Conservation (phyloP, 2,329 filamentous ascomycete genomes). For the Cercospora citrullina region DNA sequence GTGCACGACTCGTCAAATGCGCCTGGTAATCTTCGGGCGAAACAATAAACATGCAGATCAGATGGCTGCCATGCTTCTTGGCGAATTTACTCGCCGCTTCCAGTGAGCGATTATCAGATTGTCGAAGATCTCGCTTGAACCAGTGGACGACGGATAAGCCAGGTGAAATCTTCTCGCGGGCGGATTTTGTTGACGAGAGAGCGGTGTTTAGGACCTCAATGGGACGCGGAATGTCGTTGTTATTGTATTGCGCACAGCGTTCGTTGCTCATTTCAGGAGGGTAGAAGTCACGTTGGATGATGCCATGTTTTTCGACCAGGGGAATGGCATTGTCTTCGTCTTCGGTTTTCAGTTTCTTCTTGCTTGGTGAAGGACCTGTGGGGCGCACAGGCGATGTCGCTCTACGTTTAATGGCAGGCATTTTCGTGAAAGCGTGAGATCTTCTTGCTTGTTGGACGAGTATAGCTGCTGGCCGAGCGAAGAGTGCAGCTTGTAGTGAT, state of each 20-base stretch:
- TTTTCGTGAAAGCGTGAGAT: not conserved
- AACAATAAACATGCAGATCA: conserved; percentile 76
- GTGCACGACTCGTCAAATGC: conserved; percentile 69
- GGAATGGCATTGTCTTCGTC: conserved; percentile 24
- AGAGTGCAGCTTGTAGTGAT: not conserved
- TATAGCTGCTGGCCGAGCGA: not conserved
- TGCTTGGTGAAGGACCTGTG: conserved; percentile 17
- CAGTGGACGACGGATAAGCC: conserved; percentile 75
- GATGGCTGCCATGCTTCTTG: conserved; percentile 64
- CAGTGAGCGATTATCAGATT: conserved; percentile 71
- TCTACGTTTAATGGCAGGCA: conserved; percentile 35
- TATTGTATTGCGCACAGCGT: conserved; percentile 71
- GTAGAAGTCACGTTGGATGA: conserved; percentile 66
- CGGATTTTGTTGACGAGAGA: conserved; percentile 59
- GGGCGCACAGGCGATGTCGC: conserved; percentile 37
- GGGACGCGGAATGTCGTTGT: conserved; percentile 68
- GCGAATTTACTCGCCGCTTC: conserved; percentile 67
- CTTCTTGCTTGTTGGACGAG: not conserved
- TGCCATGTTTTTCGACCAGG: conserved; percentile 40
- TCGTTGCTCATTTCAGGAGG: conserved; percentile 82
- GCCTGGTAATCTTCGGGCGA: conserved; percentile 84
- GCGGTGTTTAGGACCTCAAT: conserved; percentile 66
- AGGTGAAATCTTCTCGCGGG: conserved; percentile 54
- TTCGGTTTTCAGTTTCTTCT: conserved; percentile 24
- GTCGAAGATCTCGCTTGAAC: conserved; percentile 82